These are phyloP conservation scores for Neonectria punicea DNA, from an alignment of 2,329 filamentous ascomycete genomes.

Conservation along the genomic window DNA sequence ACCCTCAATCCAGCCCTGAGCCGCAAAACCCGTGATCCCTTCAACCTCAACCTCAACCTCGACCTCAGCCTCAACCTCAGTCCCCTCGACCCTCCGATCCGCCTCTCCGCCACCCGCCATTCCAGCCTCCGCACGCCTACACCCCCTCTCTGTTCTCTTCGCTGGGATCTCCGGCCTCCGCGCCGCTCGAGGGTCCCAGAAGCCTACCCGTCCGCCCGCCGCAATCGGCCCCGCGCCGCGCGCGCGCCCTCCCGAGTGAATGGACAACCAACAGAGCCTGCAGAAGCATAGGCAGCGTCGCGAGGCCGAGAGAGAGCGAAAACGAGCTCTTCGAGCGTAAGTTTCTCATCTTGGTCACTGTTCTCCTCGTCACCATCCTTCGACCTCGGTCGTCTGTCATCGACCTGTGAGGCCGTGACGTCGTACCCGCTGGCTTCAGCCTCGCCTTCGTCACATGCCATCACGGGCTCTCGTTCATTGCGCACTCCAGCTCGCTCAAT, in stretches of 20 bases:
- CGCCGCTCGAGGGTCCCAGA: slow-evolving; percentile 41
- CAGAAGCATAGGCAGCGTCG: slow-evolving; percentile 45
- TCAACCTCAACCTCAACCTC: slow-evolving; percentile 36
- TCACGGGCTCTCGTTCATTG: background rate
- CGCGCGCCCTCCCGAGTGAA: slow-evolving; percentile 39
- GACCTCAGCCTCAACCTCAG: slow-evolving; percentile 16
- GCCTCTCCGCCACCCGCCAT: slow-evolving; percentile 21
- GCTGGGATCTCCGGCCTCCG: slow-evolving; percentile 43
- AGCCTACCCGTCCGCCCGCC: slow-evolving; percentile 36
- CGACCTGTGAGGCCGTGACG: background rate
- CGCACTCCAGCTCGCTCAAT: slow-evolving; percentile 1
- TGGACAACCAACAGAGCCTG: slow-evolving; percentile 45
- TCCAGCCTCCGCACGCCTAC: slow-evolving; percentile 11
- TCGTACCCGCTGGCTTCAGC: slow-evolving; percentile 1
- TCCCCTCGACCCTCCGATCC: slow-evolving; percentile 5
- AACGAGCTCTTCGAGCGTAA: slow-evolving; percentile 44
- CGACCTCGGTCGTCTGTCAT: background rate
- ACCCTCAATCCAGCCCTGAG: slow-evolving; percentile 40
- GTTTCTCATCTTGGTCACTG: slow-evolving; percentile 16
- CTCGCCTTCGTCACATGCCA: slow-evolving; percentile 5
- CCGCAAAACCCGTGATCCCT: slow-evolving; percentile 42
- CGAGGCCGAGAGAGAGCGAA: slow-evolving; percentile 44
- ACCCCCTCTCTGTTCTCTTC: slow-evolving; percentile 27
- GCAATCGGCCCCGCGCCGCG: slow-evolving; percentile 43
- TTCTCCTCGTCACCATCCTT: background rate